Percentiles rank a stretch among this genome's conserved stretches.
phyloP scores from a whole-genome alignment of 1,284 basidiomycete genomes.

The Moesziomyces sp. region DNA sequence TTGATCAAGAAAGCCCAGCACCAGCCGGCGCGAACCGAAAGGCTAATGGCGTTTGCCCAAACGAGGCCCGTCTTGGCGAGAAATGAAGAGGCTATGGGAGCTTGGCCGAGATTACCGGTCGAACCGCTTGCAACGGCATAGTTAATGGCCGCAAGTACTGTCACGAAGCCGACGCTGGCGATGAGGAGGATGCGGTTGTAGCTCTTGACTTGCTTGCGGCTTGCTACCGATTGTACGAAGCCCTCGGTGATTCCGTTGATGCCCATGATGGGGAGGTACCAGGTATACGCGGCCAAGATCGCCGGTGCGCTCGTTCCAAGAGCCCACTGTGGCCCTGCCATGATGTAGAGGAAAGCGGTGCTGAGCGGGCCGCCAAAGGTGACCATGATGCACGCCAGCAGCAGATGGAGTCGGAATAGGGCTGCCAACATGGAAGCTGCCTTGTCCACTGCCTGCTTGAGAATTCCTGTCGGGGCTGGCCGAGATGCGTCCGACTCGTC shows the following conservation, averaged over 20 bases:
- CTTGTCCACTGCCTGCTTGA: background rate
- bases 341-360: conserved; percentile 46
- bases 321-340: conserved; percentile 62
- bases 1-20: conserved; percentile 32
- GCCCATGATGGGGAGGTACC: conserved; percentile 63
- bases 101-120: background rate
- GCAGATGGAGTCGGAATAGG: conserved; percentile 49
- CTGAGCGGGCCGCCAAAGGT: conserved; percentile 56
- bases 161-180: conserved; percentile 52
- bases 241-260: conserved; percentile 64
- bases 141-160: conserved; percentile 11
- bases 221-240: conserved; percentile 59
- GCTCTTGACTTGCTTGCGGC: conserved; percentile 22
- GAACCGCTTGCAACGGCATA: background rate
- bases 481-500: background rate
- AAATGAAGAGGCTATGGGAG: background rate
- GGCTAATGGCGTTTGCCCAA: conserved; percentile 41
- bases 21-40: conserved; percentile 29
- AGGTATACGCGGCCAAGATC: conserved; percentile 58
- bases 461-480: no score
- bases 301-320: conserved; percentile 46
- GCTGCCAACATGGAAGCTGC: conserved; percentile 27
- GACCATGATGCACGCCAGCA: conserved; percentile 47
- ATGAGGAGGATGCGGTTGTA: conserved; percentile 54
- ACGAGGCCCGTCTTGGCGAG: conserved; percentile 34